Base-by-base conservation (phyloP, 805 yeast genomes). In the Cyberlindnera sargentensis region DNA sequence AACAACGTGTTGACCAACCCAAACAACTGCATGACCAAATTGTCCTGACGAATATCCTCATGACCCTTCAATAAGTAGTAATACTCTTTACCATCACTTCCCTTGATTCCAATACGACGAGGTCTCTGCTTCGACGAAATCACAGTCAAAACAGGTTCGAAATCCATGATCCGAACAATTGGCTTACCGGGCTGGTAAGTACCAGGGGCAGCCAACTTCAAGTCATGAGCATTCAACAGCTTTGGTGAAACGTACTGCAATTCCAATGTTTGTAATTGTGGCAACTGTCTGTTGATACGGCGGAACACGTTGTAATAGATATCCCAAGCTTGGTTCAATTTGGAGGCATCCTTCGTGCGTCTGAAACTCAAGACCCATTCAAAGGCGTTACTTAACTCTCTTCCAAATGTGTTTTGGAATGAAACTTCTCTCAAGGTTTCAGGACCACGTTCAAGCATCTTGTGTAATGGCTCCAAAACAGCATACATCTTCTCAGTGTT, bases 1-100 rank as follows among this genome's bases (percentile, higher is more conserved):
- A 93, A 72, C 39, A 95, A 70, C 0, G 97, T 89, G 60, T 95
- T 93, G 3, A 93, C 98, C 57, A 93, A 71, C 1, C 98, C 98
- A 64, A 93, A 91, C 53, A 93, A 70, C 65, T 93, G 99, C 99
- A 93, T 93, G 27, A 91, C 99, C 62, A 95, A 73, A 57, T 88
- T 87, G 66, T 93, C 99, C 62, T 93, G 99, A 58, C 99, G 78
- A 42, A 93, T 87, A 71, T 93, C 99, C 66, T 93, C 99, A 59
- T 93, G 98, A 1, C 98, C 99, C 65, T 93, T 93, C 57, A 93
- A 70, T 2, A 73, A 66, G 63, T 79, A 95, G 54, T 77, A 84
- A 60, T 95, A 89, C 34, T 83, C 86, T 56, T 84, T 86, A 47
- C 99, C 99, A 63, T 93, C 96, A 55, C 86, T 84, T 8, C 98